Evolutionary conservation across 306 rosid genomes (phyloP).

Genomic region (Carpinus fangiana): DNA sequence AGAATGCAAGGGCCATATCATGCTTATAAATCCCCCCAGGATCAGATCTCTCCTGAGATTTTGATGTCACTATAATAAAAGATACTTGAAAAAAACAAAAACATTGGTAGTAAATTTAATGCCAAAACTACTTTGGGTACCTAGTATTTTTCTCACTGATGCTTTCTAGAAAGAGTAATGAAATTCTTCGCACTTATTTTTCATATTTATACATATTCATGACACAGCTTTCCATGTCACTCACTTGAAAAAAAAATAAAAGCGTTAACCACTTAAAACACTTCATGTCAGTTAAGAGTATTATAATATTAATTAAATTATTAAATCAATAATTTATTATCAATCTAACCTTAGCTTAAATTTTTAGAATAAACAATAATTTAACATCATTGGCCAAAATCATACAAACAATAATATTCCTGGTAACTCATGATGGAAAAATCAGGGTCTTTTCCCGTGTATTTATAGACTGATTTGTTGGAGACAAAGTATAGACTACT

Average conservation of each 20-base stretch:
- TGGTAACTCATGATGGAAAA: neutral
- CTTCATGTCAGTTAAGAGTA: too few species aligned
- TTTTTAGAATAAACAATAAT: too few species aligned
- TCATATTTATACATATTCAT: too few species aligned
- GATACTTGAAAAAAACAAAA: neutral
- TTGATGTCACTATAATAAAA: neutral
- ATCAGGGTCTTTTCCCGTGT: neutral
- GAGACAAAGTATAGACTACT: neutral
- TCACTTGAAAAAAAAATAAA: too few species aligned
- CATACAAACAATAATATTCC: neutral
- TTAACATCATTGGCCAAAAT: neutral
- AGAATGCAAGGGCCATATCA: conserved; percentile 13
- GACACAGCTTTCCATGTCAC: too few species aligned
- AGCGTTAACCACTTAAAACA: too few species aligned
- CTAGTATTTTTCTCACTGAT: neutral
- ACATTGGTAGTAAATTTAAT: too few species aligned
- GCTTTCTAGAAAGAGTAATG: neutral
- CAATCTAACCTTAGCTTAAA: too few species aligned
- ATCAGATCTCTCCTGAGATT: conserved; percentile 8
- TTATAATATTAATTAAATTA: too few species aligned
- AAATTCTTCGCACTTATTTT: too few species aligned
- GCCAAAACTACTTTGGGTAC: neutral
- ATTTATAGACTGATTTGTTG: neutral
- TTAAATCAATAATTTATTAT: too few species aligned
- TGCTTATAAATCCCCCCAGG: conserved; percentile 1